A percentile compares a stretch with the other conserved stretches of the same genome.
Conservation (phyloP, 2,329 filamentous ascomycete genomes). For the Aspergillus hortae region DNA sequence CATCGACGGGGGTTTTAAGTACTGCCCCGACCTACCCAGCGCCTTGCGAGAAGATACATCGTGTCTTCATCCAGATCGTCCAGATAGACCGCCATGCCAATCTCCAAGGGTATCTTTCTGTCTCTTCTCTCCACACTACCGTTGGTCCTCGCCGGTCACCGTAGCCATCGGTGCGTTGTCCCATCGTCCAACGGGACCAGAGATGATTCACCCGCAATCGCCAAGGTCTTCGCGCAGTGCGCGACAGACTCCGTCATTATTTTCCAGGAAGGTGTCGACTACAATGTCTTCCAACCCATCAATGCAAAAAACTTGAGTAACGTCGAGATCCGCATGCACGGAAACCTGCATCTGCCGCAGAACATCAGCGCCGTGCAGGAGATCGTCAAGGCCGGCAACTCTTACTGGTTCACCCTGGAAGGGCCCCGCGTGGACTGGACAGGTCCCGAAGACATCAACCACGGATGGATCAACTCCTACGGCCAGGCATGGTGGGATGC, state of each 20-base stretch:
- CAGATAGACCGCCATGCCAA: neutral
- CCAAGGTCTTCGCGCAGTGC: slow-evolving; percentile 36
- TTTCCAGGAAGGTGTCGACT: slow-evolving; percentile 41
- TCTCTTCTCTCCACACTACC: slow-evolving; percentile 1
- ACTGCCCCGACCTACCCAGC: neutral
- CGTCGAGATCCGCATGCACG: slow-evolving; percentile 41
- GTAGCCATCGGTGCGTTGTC: slow-evolving; percentile 18
- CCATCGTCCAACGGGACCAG: slow-evolving; percentile 32
- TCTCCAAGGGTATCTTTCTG: neutral
- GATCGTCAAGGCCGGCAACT: slow-evolving; percentile 31
- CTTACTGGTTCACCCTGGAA: slow-evolving; percentile 37
- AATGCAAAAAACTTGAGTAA: slow-evolving; percentile 40
- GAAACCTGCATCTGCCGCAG: slow-evolving; percentile 44
- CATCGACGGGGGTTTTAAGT: neutral
- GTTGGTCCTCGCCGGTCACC: neutral
- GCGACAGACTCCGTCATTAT: slow-evolving; percentile 28
- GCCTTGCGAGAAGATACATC: too few species aligned
- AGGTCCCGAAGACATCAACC: slow-evolving; percentile 33
- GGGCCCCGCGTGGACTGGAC: slow-evolving; percentile 22
- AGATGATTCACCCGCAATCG: slow-evolving; percentile 41
- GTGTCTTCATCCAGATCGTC: neutral
- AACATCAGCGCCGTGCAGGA: slow-evolving; percentile 37
- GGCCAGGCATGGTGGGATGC: slow-evolving; percentile 47
- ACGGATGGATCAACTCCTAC: slow-evolving; percentile 47
- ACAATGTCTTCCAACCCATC: slow-evolving; percentile 42